Conservation (phyloP, 192 early-diverging fungal species). For the Dimargaris verticillata region DNA sequence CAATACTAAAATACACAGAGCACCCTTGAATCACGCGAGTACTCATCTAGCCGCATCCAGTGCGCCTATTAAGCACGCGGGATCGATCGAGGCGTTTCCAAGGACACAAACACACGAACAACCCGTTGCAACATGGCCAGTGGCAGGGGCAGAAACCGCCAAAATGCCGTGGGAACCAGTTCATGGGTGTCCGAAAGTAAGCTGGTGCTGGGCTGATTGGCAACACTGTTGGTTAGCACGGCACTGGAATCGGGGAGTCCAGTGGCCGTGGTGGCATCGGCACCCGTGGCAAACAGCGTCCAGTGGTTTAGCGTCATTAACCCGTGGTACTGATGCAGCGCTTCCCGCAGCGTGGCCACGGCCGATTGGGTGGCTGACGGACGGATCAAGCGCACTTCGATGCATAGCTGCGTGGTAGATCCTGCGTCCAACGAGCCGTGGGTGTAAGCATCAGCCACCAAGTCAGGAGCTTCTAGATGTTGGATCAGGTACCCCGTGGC, state of each 20-base stretch:
- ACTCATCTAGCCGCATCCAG: too few relatives aligned
- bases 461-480: background rate
- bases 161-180: background rate
- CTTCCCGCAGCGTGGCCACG: background rate
- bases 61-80: background rate
- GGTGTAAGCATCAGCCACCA: background rate
- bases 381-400: constrained; percentile 5
- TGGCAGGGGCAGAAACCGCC: constrained; percentile 5
- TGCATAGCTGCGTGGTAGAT: background rate
- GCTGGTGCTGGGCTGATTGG: background rate
- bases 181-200: background rate
- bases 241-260: background rate
- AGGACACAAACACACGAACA: background rate
- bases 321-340: constrained; percentile 2
- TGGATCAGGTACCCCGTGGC: constrained; percentile 5
- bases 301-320: constrained; percentile 2
- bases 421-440: too few relatives aligned
- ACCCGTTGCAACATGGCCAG: constrained; percentile 7
- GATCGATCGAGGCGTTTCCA: constrained; percentile 1
- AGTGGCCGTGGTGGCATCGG: background rate
- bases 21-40: too few relatives aligned
- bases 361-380: constrained; percentile 2
- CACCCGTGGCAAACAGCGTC: background rate
- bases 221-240: too few relatives aligned
- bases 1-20: too few relatives aligned